phyloP scores from a whole-genome alignment of 1,284 basidiomycete genomes.

The Ustilago lituana region DNA sequence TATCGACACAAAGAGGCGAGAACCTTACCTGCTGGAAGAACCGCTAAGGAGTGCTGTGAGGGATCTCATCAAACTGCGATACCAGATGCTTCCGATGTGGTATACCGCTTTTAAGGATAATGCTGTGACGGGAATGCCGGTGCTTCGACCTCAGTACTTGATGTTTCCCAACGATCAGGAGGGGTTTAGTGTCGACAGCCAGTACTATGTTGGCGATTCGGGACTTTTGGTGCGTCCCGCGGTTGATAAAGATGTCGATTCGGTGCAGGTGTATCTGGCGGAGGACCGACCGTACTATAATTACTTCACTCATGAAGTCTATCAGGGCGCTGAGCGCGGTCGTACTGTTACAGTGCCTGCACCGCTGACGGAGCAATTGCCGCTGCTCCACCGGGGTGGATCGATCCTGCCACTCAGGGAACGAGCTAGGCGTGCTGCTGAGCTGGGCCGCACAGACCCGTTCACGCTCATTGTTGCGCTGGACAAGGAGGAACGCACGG shows the following conservation, averaged over 20 bases:
- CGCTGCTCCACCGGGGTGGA: slow-evolving; percentile 89
- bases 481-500: slow-evolving; percentile 69
- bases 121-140: slow-evolving; percentile 58
- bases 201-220: slow-evolving; percentile 88
- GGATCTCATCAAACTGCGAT: slow-evolving; percentile 83
- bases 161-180: slow-evolving; percentile 85
- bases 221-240: slow-evolving; percentile 93
- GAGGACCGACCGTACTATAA: slow-evolving; percentile 96
- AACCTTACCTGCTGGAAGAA: slow-evolving; percentile 91
- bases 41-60: slow-evolving; percentile 84
- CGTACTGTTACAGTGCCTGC: slow-evolving; percentile 75
- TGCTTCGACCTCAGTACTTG: slow-evolving; percentile 81
- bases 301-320: slow-evolving; percentile 75
- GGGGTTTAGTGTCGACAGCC: slow-evolving; percentile 90
- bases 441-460: slow-evolving; percentile 89
- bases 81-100: slow-evolving; percentile 90
- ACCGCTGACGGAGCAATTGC: slow-evolving; percentile 73
- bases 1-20: slow-evolving; percentile 95
- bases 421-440: slow-evolving; percentile 83
- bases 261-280: slow-evolving; percentile 82
- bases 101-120: slow-evolving; percentile 84
- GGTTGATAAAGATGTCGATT: slow-evolving; percentile 77
- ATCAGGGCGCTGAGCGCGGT: slow-evolving; percentile 75
- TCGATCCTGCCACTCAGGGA: slow-evolving; percentile 87
- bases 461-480: slow-evolving; percentile 90